Evolutionary conservation across 768 basidiomycete genomes (phyloP), one percentile per base, ranked within the genome.

Genomic region (Phlegmacium glaucopus): DNA sequence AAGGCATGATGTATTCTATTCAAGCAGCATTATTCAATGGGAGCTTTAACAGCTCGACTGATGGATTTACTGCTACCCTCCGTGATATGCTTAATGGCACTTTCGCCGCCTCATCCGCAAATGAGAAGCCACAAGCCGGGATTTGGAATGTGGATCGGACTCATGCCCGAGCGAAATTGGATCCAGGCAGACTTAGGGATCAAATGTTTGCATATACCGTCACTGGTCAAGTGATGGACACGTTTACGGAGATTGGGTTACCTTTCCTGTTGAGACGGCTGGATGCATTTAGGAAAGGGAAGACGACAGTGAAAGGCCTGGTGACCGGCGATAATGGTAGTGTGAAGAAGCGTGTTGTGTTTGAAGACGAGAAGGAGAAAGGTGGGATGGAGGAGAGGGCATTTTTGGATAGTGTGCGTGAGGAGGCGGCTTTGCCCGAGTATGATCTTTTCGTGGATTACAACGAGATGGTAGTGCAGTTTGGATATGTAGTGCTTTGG

Each of bases 201-300:
- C 92, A 98, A 71, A 87, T 97, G 80, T 94, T 96, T 59, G 94
- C 94, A 12, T 91, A 83, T 60, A 84, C 83, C 16, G 92, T 94
- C 0, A 95, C 92, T 16, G 90, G 89, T 61, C 94, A 97, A 68
- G 79, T 81, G 26, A 64, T 91, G 57, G 83, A 87, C 57, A 83
- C 83, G 0, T 82, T 91, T 61, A 67, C 75, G 43, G 94, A 96
- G 59, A 72, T 94, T 46, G 87, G 83, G 2, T 66, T 96, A 16
- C 95, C 95, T 3, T 93, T 77, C 56, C 61, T 94, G 18, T 64
- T 84, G 48, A 79, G 90, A 26, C 80, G 72, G 15, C 68, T 87
- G 16, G 67, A 67, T 16, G 63, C 76, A 1, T 72, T 82, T 42
- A 68, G 75, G 53, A 71, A 72, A 45, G 76, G 75, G 55, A 71